Conservation (phyloP, 441 rosid genomes). For the Croton setiger region DNA sequence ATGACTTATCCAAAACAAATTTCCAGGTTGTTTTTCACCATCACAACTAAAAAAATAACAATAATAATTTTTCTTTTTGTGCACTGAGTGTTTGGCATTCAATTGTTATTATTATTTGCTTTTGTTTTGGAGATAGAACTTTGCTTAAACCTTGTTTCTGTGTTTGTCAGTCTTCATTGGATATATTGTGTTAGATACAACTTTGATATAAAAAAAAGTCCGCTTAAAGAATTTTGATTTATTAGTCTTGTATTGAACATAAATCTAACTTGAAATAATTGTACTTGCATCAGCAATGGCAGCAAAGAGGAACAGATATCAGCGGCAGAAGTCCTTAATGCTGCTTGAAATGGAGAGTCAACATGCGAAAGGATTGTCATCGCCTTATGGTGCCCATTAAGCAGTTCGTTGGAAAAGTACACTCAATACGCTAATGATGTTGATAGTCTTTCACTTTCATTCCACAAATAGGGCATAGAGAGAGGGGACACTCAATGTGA, state of each 20-base stretch:
- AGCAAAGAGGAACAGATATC: constrained; percentile 88
- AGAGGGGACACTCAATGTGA: constrained; percentile 27
- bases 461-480: constrained; percentile 15
- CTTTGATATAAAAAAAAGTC: neutral
- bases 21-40: neutral
- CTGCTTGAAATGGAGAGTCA: constrained; percentile 94
- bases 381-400: constrained; percentile 64
- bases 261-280: neutral
- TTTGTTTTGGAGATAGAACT: neutral
- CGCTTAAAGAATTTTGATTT: neutral
- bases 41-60: neutral
- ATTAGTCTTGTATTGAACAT: neutral
- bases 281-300: constrained; percentile 54
- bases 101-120: neutral
- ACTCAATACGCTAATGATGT: constrained; percentile 3
- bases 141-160: neutral
- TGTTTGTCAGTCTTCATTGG: neutral
- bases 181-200: neutral
- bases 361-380: constrained; percentile 83
- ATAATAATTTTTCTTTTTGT: neutral
- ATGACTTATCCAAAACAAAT: neutral
- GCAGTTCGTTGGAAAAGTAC: neutral
- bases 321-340: constrained; percentile 91
- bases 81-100: neutral
- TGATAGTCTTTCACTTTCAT: constrained; percentile 22